Conservation (phyloP, 2,329 filamentous ascomycete species). For the Zymoseptoria passerinii region DNA sequence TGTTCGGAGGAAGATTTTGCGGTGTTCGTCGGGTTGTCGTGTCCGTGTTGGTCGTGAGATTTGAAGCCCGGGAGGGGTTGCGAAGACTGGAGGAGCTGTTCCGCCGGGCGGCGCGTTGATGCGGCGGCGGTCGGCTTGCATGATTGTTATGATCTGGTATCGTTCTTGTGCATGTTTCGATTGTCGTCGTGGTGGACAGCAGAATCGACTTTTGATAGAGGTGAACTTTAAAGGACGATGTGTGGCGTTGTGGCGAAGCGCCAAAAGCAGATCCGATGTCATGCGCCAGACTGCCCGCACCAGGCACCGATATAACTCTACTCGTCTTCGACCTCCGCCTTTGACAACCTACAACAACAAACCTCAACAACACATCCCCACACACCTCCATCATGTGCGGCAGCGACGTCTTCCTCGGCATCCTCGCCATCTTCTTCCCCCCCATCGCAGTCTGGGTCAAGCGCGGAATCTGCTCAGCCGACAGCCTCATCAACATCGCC, state of each 20-base stretch:
- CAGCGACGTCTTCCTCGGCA: slow-evolving; percentile 52
- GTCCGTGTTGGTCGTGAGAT: slow-evolving; percentile 46
- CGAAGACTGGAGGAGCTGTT: slow-evolving; percentile 67
- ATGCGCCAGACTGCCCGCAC: neutral
- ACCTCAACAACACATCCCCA: neutral
- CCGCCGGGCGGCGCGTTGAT: slow-evolving; percentile 78
- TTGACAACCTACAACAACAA: neutral
- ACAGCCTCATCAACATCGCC: slow-evolving; percentile 90
- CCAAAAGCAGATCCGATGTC: neutral
- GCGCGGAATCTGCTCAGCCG: slow-evolving; percentile 80
- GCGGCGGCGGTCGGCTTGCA: slow-evolving; percentile 69
- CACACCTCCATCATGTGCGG: slow-evolving; percentile 43
- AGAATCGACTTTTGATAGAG: neutral
- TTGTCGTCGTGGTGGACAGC: slow-evolving; percentile 7
- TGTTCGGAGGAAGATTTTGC: slow-evolving; percentile 87
- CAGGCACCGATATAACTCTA: slow-evolving; percentile 3
- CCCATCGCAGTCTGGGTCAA: slow-evolving; percentile 80
- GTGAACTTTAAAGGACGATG: neutral
- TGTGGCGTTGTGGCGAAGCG: slow-evolving; percentile 6
- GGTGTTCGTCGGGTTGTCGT: slow-evolving; percentile 60
- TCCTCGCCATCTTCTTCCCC: slow-evolving; percentile 55
- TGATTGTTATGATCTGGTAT: slow-evolving; percentile 4
- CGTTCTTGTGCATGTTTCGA: slow-evolving; percentile 5
- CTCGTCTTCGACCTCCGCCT: neutral
- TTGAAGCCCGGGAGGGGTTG: slow-evolving; percentile 40